Conservation (phyloP, 306 rosid species). For the Sindora glabra region DNA sequence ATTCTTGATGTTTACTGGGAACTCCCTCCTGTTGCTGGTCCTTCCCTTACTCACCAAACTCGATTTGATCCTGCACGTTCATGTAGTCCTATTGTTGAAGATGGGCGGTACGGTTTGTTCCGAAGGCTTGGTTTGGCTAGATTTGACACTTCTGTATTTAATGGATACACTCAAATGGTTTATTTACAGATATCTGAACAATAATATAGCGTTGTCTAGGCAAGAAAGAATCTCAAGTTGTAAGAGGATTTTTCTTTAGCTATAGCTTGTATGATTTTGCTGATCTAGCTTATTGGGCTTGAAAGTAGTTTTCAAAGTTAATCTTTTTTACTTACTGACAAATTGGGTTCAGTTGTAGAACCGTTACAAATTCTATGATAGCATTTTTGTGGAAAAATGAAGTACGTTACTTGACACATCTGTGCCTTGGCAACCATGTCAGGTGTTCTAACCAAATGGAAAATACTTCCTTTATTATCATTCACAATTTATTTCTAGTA, state of each 20-base stretch:
- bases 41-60: slow-evolving; percentile 95
- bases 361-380: too few species aligned
- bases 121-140: slow-evolving; percentile 65
- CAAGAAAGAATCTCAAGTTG: slow-evolving; percentile 24
- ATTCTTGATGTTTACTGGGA: slow-evolving; percentile 97
- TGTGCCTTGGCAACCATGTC: too few species aligned
- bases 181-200: slow-evolving; percentile 78
- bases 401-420: too few species aligned
- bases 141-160: slow-evolving; percentile 77
- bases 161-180: slow-evolving; percentile 98
- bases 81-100: slow-evolving; percentile 80
- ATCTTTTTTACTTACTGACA: too few species aligned
- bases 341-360: too few species aligned
- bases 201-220: slow-evolving; percentile 30
- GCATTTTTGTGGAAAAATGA: too few species aligned
- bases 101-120: slow-evolving; percentile 82
- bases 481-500: too few species aligned
- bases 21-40: slow-evolving; percentile 96
- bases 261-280: slow-evolving; percentile 13
- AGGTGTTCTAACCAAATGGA: too few species aligned
- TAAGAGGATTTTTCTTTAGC: slow-evolving; percentile 10
- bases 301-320: slow-evolving; percentile 23
- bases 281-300: slow-evolving; percentile 31
- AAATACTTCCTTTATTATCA: too few species aligned
- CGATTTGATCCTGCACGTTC: slow-evolving; percentile 95